These are phyloP conservation scores for Penicillium silybi DNA, from an alignment of 495 filamentous ascomycete species.

Conservation along the genomic window DNA sequence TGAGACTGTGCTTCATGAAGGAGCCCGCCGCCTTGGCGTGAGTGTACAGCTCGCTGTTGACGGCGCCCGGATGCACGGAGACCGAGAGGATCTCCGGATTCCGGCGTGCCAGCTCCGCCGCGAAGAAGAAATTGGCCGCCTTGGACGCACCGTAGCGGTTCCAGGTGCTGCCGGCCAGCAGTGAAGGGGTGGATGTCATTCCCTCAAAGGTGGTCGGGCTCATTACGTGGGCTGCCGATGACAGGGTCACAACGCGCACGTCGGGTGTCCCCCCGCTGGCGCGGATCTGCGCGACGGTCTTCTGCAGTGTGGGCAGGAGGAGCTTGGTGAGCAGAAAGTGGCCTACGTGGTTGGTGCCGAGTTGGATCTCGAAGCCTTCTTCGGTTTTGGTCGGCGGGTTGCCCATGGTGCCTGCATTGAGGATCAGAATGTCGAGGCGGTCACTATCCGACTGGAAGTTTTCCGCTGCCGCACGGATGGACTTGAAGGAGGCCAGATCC, in stretches of 20 bases:
- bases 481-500: conserved; percentile 51
- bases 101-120: conserved; percentile 52
- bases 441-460: conserved; percentile 42
- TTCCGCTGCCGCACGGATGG: conserved; percentile 46
- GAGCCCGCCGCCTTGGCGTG: conserved; percentile 24
- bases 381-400: conserved; percentile 53
- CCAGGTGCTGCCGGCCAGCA: conserved; percentile 32
- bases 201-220: conserved; percentile 47
- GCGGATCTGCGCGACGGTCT: conserved; percentile 37
- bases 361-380: conserved; percentile 71
- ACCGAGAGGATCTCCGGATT: conserved; percentile 55
- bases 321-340: conserved; percentile 60
- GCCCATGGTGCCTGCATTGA: conserved; percentile 60
- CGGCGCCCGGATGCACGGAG: conserved; percentile 64
- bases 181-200: conserved; percentile 41
- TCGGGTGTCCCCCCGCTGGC: conserved; percentile 18
- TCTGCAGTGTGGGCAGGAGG: conserved; percentile 53
- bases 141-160: conserved; percentile 62
- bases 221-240: conserved; percentile 43
- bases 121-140: conserved; percentile 66
- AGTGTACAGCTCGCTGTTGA: conserved; percentile 51
- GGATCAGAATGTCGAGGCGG: conserved; percentile 57
- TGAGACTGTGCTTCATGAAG: conserved; percentile 23
- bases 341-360: conserved; percentile 58
- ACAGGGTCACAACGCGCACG: conserved; percentile 22